Evolutionary conservation across 148 eudicot species (phyloP).

Genomic region (Silene uniflora): DNA sequence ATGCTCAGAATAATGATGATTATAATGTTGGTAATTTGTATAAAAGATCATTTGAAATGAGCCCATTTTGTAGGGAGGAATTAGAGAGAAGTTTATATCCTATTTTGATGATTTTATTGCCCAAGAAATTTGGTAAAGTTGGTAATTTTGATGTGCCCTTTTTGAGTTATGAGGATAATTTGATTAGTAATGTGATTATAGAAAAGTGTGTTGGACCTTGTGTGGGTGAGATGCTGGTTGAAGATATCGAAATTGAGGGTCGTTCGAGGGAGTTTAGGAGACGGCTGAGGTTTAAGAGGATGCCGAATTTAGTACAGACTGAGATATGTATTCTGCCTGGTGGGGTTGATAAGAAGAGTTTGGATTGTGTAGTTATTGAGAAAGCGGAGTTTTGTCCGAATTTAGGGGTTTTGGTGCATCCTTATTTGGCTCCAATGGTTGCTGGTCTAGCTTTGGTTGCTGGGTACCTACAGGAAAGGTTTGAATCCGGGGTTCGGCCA

Average conservation of each 20-base stretch:
- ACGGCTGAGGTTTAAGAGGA: constrained; percentile 88
- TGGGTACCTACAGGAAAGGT: constrained; percentile 30
- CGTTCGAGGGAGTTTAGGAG: constrained; percentile 51
- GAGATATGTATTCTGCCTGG: constrained; percentile 49
- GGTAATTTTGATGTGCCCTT: constrained; percentile 44
- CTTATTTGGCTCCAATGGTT: constrained; percentile 84
- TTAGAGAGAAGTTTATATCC: constrained; percentile 34
- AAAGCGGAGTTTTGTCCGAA: constrained; percentile 40
- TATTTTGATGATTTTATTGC: constrained; percentile 47
- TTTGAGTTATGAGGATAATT: constrained; percentile 61
- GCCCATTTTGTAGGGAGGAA: constrained; percentile 8
- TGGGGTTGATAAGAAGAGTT: constrained; percentile 8
- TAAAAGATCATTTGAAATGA: constrained; percentile 13
- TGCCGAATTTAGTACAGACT: constrained; percentile 80
- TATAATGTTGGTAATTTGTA: constrained; percentile 12
- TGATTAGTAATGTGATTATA: constrained; percentile 44
- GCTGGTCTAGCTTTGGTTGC: constrained; percentile 53
- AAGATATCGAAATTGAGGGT: constrained; percentile 63
- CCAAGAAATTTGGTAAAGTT: constrained; percentile 32
- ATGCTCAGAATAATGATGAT: constrained; percentile 26
- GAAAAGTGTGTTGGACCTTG: constrained; percentile 41
- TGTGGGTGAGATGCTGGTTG: constrained; percentile 80
- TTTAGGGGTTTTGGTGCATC: constrained; percentile 51
- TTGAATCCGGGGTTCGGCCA: constrained; percentile 40
- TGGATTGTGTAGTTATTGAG: constrained; percentile 16